phyloP scores from a whole-genome alignment of 805 yeast genomes.

The Pichia pseudocactophila region DNA sequence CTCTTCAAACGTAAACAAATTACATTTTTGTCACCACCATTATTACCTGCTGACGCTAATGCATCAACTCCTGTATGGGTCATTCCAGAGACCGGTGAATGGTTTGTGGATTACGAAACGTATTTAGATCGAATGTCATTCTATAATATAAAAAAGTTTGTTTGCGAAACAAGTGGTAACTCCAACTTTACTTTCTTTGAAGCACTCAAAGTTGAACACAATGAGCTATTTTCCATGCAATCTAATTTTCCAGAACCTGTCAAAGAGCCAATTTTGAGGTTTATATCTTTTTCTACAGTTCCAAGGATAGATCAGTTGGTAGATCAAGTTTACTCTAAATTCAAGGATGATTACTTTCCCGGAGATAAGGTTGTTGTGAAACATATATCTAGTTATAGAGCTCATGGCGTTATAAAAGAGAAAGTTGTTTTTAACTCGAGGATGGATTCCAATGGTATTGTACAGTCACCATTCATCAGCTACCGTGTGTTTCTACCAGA shows the following conservation, averaged over 20 bases:
- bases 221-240: slow-evolving; percentile 58
- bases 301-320: slow-evolving; percentile 81
- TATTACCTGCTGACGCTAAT: slow-evolving; percentile 44
- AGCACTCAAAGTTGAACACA: slow-evolving; percentile 70
- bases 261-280: slow-evolving; percentile 84
- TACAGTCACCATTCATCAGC: slow-evolving; percentile 43
- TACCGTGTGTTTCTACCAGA: slow-evolving; percentile 55
- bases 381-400: slow-evolving; percentile 29
- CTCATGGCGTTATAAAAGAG: slow-evolving; percentile 65
- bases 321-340: slow-evolving; percentile 71
- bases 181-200: slow-evolving; percentile 86
- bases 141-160: slow-evolving; percentile 69
- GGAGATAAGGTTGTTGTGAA: slow-evolving; percentile 75
- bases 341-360: slow-evolving; percentile 80
- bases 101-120: slow-evolving; percentile 71
- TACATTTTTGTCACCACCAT: slow-evolving; percentile 44
- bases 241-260: slow-evolving; percentile 81
- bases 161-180: slow-evolving; percentile 93
- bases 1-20: slow-evolving; percentile 69
- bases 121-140: slow-evolving; percentile 66
- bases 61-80: slow-evolving; percentile 61
- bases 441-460: slow-evolving; percentile 29
- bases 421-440: slow-evolving; percentile 67
- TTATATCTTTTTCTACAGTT: slow-evolving; percentile 70
- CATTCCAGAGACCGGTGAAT: slow-evolving; percentile 81